These are phyloP conservation scores for Paxillus ammoniavirescens DNA, from an alignment of 768 basidiomycete genomes.

Conservation along the genomic window DNA sequence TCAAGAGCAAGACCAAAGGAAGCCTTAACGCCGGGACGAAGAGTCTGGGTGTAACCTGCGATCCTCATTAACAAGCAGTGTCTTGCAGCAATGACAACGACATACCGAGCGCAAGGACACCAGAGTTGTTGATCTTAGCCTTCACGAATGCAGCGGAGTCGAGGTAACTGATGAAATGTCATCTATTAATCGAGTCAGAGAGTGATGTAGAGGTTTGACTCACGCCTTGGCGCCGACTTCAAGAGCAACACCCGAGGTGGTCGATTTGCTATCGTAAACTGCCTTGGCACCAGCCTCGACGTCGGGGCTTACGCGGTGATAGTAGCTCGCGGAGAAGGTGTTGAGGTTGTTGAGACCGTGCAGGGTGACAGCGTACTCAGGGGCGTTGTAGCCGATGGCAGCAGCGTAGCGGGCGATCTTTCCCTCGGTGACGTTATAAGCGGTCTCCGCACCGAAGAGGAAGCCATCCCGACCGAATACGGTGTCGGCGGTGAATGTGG, in stretches of 20 bases:
- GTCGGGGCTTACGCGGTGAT: slow-evolving; percentile 90
- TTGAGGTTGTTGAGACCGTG: slow-evolving; percentile 95
- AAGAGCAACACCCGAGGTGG: slow-evolving; percentile 80
- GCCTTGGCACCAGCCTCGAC: slow-evolving; percentile 97
- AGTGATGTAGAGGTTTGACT: slow-evolving; percentile 30
- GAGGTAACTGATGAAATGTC: slow-evolving; percentile 52
- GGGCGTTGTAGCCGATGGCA: slow-evolving; percentile 93
- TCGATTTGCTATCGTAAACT: slow-evolving; percentile 91
- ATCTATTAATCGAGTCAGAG: not conserved
- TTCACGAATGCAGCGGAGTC: slow-evolving; percentile 92
- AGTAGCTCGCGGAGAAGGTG: slow-evolving; percentile 94
- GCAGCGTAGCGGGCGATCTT: slow-evolving; percentile 89
- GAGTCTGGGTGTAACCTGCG: slow-evolving; percentile 84
- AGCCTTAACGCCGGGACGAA: slow-evolving; percentile 91
- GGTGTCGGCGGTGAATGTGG: slow-evolving; percentile 94
- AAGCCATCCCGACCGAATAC: slow-evolving; percentile 96
- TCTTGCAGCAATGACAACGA: not conserved
- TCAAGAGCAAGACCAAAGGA: slow-evolving; percentile 95
- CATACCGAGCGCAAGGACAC: slow-evolving; percentile 82
- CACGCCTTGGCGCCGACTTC: slow-evolving; percentile 96
- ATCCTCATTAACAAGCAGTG: slow-evolving; percentile 11
- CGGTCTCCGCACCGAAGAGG: slow-evolving; percentile 93
- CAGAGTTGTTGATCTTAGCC: slow-evolving; percentile 97
- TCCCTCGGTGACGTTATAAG: slow-evolving; percentile 95
- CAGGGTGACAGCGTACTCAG: slow-evolving; percentile 91